Conservation (phyloP, 148 eudicot species). For the Fallopia convolvulus region DNA sequence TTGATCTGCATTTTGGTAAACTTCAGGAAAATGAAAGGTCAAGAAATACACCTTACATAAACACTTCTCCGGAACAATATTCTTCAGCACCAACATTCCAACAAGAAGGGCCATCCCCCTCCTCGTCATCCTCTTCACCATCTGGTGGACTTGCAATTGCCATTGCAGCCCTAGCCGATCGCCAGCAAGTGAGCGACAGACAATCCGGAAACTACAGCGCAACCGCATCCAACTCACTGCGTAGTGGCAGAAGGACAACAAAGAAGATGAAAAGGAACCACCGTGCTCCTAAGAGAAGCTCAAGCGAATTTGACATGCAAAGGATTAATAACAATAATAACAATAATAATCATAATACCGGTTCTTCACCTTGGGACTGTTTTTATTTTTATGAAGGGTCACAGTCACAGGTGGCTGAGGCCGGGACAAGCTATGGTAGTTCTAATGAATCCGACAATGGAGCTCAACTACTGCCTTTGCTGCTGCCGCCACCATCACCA, state of each 20-base stretch:
- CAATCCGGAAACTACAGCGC: conserved; percentile 23
- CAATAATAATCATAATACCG: conserved; percentile 16
- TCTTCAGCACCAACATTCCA: neutral
- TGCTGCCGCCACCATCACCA: conserved; percentile 12
- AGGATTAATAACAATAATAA: neutral
- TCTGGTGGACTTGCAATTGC: conserved; percentile 94
- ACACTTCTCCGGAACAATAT: conserved; percentile 34
- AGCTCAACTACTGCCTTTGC: neutral
- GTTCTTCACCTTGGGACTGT: conserved; percentile 19
- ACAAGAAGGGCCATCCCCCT: neutral
- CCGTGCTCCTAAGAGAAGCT: conserved; percentile 10
- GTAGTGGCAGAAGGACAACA: conserved; percentile 31
- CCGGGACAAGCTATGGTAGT: conserved; percentile 41
- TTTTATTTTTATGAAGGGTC: conserved; percentile 29
- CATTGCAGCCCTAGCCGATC: conserved; percentile 90
- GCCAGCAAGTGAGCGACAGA: conserved; percentile 57
- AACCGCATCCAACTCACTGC: neutral
- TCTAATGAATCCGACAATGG: conserved; percentile 39
- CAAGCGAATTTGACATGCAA: conserved; percentile 5
- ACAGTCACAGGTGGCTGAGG: conserved; percentile 35
- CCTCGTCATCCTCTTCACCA: neutral
- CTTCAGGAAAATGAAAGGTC: conserved; percentile 56
- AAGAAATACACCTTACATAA: conserved; percentile 24
- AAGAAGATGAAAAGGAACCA: neutral
- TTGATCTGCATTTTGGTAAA: neutral